Conservation (phyloP, 2,329 filamentous ascomycete genomes). For the Simplicillium sp. region DNA sequence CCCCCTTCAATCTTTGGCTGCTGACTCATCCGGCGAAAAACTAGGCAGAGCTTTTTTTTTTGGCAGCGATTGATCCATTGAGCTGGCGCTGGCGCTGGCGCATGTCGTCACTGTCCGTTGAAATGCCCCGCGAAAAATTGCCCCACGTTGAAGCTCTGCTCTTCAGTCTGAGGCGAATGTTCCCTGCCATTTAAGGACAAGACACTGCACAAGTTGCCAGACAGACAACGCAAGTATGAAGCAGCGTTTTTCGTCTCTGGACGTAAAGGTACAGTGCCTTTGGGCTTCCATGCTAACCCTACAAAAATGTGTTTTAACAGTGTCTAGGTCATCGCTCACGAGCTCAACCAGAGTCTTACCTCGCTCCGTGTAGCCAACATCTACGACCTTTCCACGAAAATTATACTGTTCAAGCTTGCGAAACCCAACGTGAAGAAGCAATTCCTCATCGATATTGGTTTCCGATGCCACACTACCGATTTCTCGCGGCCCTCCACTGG, state of each 20-base stretch:
- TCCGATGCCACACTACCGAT: conserved; percentile 87
- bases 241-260: conserved; percentile 70
- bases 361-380: conserved; percentile 82
- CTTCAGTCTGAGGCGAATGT: too few relatives aligned
- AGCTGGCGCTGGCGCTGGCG: too few relatives aligned
- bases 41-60: too few relatives aligned
- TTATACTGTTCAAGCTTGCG: conserved; percentile 90
- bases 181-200: too few relatives aligned
- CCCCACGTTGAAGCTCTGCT: too few relatives aligned
- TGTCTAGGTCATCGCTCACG: conserved; percentile 77
- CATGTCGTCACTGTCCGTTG: too few relatives aligned
- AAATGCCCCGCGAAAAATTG: too few relatives aligned
- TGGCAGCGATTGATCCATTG: too few relatives aligned
- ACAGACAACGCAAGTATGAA: conserved; percentile 46
- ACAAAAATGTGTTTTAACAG: not conserved
- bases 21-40: too few relatives aligned
- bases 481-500: conserved; percentile 82
- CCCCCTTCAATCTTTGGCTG: too few relatives aligned
- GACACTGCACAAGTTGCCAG: too few relatives aligned
- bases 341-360: conserved; percentile 70
- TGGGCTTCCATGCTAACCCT: not conserved
- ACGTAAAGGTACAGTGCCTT: conserved; percentile 56
- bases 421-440: conserved; percentile 86
- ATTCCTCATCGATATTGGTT: conserved; percentile 86
- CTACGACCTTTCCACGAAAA: conserved; percentile 92